Percentiles rank a stretch among this genome's conserved stretches.
Evolutionary conservation across 2,329 filamentous ascomycete species (phyloP).

Genomic region (Ambrosiella xylebori): DNA sequence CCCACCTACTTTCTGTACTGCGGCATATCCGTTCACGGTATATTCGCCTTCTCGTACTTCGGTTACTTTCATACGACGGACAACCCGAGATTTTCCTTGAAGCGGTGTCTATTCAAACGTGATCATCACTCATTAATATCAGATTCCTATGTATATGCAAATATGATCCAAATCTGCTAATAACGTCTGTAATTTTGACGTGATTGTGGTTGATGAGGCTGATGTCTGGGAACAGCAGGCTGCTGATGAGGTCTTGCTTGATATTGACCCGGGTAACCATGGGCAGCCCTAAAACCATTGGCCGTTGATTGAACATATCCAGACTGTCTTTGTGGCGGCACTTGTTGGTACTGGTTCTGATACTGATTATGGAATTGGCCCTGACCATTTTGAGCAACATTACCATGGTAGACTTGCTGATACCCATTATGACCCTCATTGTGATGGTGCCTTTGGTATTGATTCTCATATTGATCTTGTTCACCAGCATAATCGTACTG

Average conservation of each 20-base stretch:
- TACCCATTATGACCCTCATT: neutral
- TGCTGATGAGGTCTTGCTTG: neutral
- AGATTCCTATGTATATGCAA: neutral
- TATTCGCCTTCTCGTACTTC: conserved; percentile 6
- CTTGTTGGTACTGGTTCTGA: neutral
- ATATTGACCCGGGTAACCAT: neutral
- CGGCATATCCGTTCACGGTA: neutral
- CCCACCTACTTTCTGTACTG: conserved; percentile 9
- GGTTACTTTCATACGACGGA: conserved; percentile 12
- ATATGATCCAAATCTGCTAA: neutral
- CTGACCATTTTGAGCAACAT: neutral
- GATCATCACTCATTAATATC: conserved; percentile 13
- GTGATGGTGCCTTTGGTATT: neutral
- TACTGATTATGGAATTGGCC: neutral
- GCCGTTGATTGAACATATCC: too few species aligned
- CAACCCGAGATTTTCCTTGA: conserved; percentile 5
- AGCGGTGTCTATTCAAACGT: conserved; percentile 7
- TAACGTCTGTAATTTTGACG: neutral
- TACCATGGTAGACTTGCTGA: neutral
- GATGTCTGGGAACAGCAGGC: neutral
- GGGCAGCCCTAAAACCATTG: neutral
- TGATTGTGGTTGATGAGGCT: neutral
- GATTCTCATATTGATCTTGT: neutral
- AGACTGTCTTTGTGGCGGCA: too few species aligned
- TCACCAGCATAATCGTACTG: neutral